Evolutionary conservation across 2,329 filamentous ascomycete species (phyloP), one percentile per base, ranked within the genome.

Genomic region (Ceratocystis ficicola): DNA sequence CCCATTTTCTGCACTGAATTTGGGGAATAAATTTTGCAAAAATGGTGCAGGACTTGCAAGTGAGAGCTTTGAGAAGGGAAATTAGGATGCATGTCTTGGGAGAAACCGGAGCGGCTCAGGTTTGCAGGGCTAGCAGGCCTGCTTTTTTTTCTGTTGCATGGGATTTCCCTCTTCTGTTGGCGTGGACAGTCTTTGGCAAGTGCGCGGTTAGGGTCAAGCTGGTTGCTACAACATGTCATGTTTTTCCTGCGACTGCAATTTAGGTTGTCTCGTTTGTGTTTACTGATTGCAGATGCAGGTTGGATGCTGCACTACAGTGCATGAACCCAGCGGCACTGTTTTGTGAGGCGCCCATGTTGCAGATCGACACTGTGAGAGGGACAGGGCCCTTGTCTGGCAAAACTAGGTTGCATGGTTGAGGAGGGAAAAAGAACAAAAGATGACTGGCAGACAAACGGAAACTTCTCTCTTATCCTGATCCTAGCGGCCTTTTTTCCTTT

Each of bases 221-320:
- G 32, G 32, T 36, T 59, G 25, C 55, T 10, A 36, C 3, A 59
- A 59, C 15, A 36, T 59, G 55, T 59, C 30, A 36, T 59, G 55
- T 36, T 28, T 63, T 50, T 48, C 6, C 36, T 46, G 20, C 36
- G 22, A 63, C 61, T 48, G 41, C 8, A 48, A 48, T 48, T 48
- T 48, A 63, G n/a, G 44, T 63, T 63, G 44, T 63, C 61, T 63
- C 44, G 61, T 63, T 62, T 63, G 61, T 63, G 55, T 30, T 59
- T 59, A n/a, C 55, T n/a, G 44, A 59, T 59, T 36, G 28, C 44
- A 48, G 25, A 30, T 50, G 28, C 41, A 63, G 17, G 30, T n/a
- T 20, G 61, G 25, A 48, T 46, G 60, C 32, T 17, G 22, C 44
- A 15, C 32, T 28, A 63, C 61, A 48, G 61, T 63, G 1, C 15